These are phyloP conservation scores for Ilyonectria destructans DNA, from an alignment of 2,329 filamentous ascomycete species.

Conservation along the genomic window DNA sequence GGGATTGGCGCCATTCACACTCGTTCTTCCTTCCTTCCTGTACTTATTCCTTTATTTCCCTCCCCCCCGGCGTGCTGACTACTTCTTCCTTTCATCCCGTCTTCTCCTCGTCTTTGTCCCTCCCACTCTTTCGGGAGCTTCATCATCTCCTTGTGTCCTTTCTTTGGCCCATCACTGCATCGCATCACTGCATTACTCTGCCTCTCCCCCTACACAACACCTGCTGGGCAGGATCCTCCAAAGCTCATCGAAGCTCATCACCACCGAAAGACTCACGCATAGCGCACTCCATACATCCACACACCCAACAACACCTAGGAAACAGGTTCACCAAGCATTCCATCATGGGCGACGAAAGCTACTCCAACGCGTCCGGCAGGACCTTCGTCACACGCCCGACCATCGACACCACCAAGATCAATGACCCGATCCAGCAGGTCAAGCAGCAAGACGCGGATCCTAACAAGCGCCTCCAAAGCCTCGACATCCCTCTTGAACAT, in stretches of 20 bases:
- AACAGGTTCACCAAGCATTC: conserved; percentile 5
- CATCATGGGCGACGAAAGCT: conserved; percentile 45
- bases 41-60: conserved; percentile 23
- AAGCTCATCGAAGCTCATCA: conserved; percentile 5
- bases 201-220: conserved; percentile 20
- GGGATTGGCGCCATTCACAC: conserved; percentile 19
- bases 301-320: background rate
- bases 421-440: conserved; percentile 6
- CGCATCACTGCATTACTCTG: background rate
- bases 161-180: conserved; percentile 8
- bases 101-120: conserved; percentile 14
- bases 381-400: conserved; percentile 27
- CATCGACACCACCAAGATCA: conserved; percentile 22
- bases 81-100: conserved; percentile 31
- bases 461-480: conserved; percentile 46
- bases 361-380: conserved; percentile 32
- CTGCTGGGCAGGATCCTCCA: conserved; percentile 47
- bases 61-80: conserved; percentile 29
- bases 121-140: conserved; percentile 1
- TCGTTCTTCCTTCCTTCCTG: conserved; percentile 24
- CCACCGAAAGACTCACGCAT: background rate
- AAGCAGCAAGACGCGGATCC: conserved; percentile 28
- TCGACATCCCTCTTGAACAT: conserved; percentile 50
- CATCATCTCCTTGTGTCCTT: conserved; percentile 13
- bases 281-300: background rate